Base-by-base conservation (phyloP, 1,284 basidiomycete species). In the Cryptococcus deneoformans region DNA sequence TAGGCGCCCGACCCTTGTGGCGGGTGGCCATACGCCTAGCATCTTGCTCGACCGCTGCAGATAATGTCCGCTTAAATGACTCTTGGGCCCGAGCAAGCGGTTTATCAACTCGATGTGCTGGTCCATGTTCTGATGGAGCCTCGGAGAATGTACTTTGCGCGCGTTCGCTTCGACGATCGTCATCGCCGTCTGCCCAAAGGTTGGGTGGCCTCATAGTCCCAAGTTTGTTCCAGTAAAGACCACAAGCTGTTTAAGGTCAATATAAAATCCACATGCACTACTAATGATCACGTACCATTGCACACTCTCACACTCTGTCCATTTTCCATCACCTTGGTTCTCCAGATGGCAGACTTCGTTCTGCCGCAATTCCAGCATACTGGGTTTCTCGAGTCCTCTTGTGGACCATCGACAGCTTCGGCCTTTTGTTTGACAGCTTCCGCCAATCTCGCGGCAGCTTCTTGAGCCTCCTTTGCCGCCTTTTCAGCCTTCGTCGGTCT, bases 161-260 rank as follows among this genome's bases (percentile, higher is more conserved):
- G 16, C 40, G 40, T 42, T 42, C 12, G 16, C 46, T 48, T 20
- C 9, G 54, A 4, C 67, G 57, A 40, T 69, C 67, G n/a, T 71
- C 67, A 60, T 72, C 66, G 35, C 65, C 64, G 29, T 65, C 68
- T 14, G 65, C 62, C 76, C 74, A 77, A 34, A 76, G 51, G 5
- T 60, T 65, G 6, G 71, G 68, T 5, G 76, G 74, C 10, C 74
- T 67, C 71, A 76, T 73, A 14, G 56, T 61, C 7, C 68, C 61
- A 43, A 63, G 66, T 62, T 74, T 72, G 59, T 77, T 75, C 66
- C 66, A 76, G 64, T 76, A 77, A 34, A 77, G 61, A 1, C 76
- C 76, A 50, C 76, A 77, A n/a, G 76, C 76, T 74, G 39, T 46
- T 34, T 0, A 14, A 6, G n/a, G n/a, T 43, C 12, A 54, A 34